phyloP scores from a whole-genome alignment of 306 rosid species.

The Quercus berberidifolia region DNA sequence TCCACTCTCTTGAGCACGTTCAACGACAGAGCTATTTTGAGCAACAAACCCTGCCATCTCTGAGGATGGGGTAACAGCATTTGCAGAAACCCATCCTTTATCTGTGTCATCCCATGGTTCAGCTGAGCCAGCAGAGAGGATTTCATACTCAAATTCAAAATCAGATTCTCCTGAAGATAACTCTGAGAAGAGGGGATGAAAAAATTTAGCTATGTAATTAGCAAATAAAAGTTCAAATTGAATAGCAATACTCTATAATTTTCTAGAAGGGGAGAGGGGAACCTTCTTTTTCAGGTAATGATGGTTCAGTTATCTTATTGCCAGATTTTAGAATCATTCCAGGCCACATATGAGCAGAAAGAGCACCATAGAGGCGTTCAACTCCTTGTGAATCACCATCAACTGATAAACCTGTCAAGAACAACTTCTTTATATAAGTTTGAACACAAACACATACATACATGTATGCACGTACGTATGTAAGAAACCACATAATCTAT shows the following conservation, averaged over 20 bases:
- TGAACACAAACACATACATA: not conserved
- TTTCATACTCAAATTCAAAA: conserved; percentile 74
- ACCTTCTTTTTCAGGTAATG: conserved; percentile 75
- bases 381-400: conserved; percentile 89
- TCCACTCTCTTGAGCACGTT: conserved; percentile 22
- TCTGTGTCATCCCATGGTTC: conserved; percentile 74
- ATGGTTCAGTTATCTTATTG: conserved; percentile 56
- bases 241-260: not conserved
- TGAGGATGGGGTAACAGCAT: conserved; percentile 22
- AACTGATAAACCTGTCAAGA: conserved; percentile 66
- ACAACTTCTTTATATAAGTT: conserved; percentile 5
- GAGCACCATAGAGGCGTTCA: conserved; percentile 84
- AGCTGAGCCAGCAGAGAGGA: conserved; percentile 60
- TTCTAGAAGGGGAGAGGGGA: not conserved
- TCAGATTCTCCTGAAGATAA: conserved; percentile 86
- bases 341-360: conserved; percentile 93
- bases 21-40: conserved; percentile 16
- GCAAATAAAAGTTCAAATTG: not conserved
- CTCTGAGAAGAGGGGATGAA: conserved; percentile 38
- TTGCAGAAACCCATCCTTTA: conserved; percentile 55
- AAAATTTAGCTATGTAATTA: conserved; percentile 21
- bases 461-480: not conserved
- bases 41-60: conserved; percentile 32
- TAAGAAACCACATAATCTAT: too few species aligned
- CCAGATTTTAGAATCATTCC: conserved; percentile 91